Evolutionary conservation across 2,329 filamentous ascomycete genomes (phyloP), one percentile per base, ranked within the genome.

Genomic region (Xenosphaeropsis pyriputrescens): DNA sequence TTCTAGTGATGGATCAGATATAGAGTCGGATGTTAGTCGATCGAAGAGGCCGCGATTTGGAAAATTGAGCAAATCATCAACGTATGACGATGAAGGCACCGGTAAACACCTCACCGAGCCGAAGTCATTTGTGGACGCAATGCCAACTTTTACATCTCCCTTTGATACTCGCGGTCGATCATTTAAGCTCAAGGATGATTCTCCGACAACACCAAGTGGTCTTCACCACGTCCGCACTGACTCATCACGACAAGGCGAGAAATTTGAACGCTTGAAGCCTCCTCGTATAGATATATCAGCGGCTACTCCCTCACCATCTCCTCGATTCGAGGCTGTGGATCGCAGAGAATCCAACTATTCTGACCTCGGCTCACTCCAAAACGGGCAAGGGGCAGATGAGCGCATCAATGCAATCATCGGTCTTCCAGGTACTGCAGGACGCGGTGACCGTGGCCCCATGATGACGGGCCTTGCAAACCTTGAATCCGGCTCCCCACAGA

Each of bases 81-180:
- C 32, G 37, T 13, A 45, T 5, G 43, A 51, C 26, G n/a, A 35
- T 2, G 19, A 32, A 19, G 32, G 22, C 18, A 39, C 45, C 18
- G 38, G 41, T n/a, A 22, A 35, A 32, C 39, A 40, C 8, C 35
- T 36, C 19, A 35, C 35, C 19, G 43, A 44, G 17, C 44, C 40
- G n/a, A 41, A 37, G 29, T 45, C 47, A 11, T 50, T 50, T 34
- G 19, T 48, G 7, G 41, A 41, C 17, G 46, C 46, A 15, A 46
- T 73, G 18, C 68, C 71, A 11, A 59, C 55, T 11, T 72, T 75
- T 49, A 66, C 59, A 14, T 68, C 67, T 2, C 59, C 64, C 2
- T 55, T 60, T 35, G 60, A 60, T 36, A 54, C 54, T 14, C 57
- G 62, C 39, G 56, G 35, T 42, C 53, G 43, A 46, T 50, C 52